Conservation (phyloP, 2,329 filamentous ascomycete species). For the Mycosphaerella sp. region DNA sequence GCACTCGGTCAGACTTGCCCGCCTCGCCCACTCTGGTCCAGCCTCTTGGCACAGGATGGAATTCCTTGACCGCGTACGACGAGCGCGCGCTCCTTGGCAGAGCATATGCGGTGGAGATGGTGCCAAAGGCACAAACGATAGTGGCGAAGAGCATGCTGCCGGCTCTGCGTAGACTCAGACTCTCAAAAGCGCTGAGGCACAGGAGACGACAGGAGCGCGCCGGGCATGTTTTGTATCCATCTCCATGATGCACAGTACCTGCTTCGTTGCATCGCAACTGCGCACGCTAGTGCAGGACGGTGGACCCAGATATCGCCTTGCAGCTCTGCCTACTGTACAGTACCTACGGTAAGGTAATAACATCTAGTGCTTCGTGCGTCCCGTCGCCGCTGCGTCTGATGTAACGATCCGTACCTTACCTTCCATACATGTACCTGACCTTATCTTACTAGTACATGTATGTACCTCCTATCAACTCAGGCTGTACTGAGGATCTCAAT, state of each 20-base stretch:
- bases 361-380: no score
- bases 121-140: conserved; percentile 19
- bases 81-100: conserved; percentile 24
- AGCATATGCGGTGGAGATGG: conserved; percentile 13
- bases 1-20: conserved; percentile 45
- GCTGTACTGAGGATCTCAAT: neutral
- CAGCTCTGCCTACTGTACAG: neutral
- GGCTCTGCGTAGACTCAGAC: neutral
- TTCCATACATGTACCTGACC: no score
- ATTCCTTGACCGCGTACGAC: conserved; percentile 51
- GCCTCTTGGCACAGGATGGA: conserved; percentile 46
- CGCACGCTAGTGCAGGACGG: neutral
- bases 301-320: neutral
- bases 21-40: conserved; percentile 48
- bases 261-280: neutral
- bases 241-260: neutral
- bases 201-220: neutral
- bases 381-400: neutral
- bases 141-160: neutral
- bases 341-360: no score
- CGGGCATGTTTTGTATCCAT: neutral
- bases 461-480: no score
- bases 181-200: no score
- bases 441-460: no score
- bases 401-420: neutral